phyloP scores from a whole-genome alignment of 2,329 filamentous ascomycete genomes.

The Tolypocladium sp. region DNA sequence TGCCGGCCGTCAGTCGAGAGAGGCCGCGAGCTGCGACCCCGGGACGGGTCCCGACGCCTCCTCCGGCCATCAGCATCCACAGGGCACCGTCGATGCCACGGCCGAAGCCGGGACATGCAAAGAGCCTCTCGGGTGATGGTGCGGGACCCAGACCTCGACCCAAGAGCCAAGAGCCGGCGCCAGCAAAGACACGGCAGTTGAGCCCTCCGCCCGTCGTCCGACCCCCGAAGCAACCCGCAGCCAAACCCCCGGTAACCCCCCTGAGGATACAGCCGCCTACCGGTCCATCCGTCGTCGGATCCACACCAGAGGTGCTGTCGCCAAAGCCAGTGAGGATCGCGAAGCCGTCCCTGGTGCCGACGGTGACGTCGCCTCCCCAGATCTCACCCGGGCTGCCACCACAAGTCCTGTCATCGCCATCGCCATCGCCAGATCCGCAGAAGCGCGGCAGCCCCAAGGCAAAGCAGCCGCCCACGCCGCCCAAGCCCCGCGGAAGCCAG shows the following conservation, averaged over 20 bases:
- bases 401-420: constrained; percentile 9
- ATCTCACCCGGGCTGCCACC: constrained; percentile 11
- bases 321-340: constrained; percentile 22
- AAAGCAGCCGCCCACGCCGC: constrained; percentile 24
- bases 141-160: constrained; percentile 18
- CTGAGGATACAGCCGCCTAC: constrained; percentile 9
- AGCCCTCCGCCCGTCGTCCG: not conserved
- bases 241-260: constrained; percentile 8
- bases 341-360: constrained; percentile 18
- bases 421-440: constrained; percentile 17
- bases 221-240: not conserved
- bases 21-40: not conserved
- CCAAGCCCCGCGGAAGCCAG: constrained; percentile 20
- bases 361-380: constrained; percentile 14
- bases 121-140: not conserved
- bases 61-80: not conserved
- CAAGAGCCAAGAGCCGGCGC: constrained; percentile 8
- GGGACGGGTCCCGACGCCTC: not conserved
- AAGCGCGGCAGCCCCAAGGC: constrained; percentile 12
- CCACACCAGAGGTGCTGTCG: constrained; percentile 17
- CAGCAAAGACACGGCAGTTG: not conserved
- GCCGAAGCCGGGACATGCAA: not conserved
- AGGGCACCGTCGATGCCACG: constrained; percentile 4
- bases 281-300: constrained; percentile 9
- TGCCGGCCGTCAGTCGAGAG: not conserved